These are phyloP conservation scores for Graphilbum fragrans DNA, from an alignment of 2,329 filamentous ascomycete genomes.

Conservation along the genomic window DNA sequence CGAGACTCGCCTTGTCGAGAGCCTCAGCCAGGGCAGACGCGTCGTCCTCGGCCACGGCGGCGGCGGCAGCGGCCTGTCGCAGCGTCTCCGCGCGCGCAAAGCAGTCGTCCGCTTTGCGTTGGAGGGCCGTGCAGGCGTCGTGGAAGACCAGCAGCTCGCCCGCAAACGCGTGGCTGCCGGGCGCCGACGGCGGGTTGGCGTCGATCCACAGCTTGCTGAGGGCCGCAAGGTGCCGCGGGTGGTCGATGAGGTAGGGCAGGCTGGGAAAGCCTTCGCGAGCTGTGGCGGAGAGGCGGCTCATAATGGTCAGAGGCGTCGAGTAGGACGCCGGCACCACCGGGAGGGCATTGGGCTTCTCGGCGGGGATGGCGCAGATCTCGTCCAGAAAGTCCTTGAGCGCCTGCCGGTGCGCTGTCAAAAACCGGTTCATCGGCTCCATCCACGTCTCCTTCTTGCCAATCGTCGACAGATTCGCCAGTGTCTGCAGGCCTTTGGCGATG, in stretches of 20 bases:
- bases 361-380: slow-evolving; percentile 69
- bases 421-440: slow-evolving; percentile 98
- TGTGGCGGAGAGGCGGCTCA: slow-evolving; percentile 65
- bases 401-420: slow-evolving; percentile 61
- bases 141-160: slow-evolving; percentile 43
- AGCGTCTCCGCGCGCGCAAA: slow-evolving; percentile 34
- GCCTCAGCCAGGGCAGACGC: too few relatives aligned
- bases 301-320: slow-evolving; percentile 82
- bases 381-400: slow-evolving; percentile 84
- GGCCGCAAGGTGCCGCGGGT: slow-evolving; percentile 71
- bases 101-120: slow-evolving; percentile 38
- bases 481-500: slow-evolving; percentile 85
- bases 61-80: slow-evolving; percentile 18
- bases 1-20: too few relatives aligned
- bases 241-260: slow-evolving; percentile 84
- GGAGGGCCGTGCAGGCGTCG: slow-evolving; percentile 34
- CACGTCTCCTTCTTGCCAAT: slow-evolving; percentile 95
- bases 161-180: slow-evolving; percentile 26
- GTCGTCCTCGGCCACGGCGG: too few relatives aligned
- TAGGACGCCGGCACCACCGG: slow-evolving; percentile 67
- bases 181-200: slow-evolving; percentile 21
- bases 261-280: slow-evolving; percentile 88
- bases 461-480: slow-evolving; percentile 76
- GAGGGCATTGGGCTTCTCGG: slow-evolving; percentile 44
- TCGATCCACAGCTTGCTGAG: slow-evolving; percentile 74